Percentiles rank a stretch among this genome's conserved stretches.
These are phyloP conservation scores for Globisporangium recalcitrans DNA, from an alignment of 352 stramenopile genomes.

Conservation along the genomic window DNA sequence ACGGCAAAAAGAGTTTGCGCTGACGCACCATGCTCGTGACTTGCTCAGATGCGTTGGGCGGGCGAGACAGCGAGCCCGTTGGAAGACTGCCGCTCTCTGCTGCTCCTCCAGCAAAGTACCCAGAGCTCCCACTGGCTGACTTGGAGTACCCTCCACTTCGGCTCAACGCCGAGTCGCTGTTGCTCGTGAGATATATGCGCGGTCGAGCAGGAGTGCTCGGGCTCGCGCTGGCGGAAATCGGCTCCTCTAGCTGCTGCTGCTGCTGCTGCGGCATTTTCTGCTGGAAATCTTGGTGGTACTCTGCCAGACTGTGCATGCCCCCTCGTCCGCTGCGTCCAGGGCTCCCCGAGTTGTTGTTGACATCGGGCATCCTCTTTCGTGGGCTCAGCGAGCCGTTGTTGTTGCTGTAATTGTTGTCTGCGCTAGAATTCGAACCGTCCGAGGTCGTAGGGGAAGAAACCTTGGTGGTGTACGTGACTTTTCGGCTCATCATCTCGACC, in stretches of 20 bases:
- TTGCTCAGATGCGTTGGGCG: constrained; percentile 36
- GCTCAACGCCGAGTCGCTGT: constrained; percentile 16
- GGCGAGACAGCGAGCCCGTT: constrained; percentile 23
- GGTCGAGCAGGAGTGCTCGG: not conserved
- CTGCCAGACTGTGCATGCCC: constrained; percentile 22
- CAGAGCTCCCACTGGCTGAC: constrained; percentile 3
- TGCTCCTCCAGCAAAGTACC: constrained; percentile 24
- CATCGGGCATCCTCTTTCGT: constrained; percentile 17
- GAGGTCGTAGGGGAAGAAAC: constrained; percentile 65
- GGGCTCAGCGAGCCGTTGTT: constrained; percentile 32
- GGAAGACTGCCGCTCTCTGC: constrained; percentile 25
- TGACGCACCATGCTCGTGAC: constrained; percentile 51
- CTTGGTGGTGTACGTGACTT: constrained; percentile 62
- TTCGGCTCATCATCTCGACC: constrained; percentile 76
- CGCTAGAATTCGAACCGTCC: constrained; percentile 71
- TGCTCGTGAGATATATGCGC: constrained; percentile 10
- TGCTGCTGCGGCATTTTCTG: constrained; percentile 15
- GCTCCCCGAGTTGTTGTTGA: constrained; percentile 48
- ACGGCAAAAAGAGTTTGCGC: no score
- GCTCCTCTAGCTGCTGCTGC: constrained; percentile 5
- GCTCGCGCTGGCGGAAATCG: not conserved
- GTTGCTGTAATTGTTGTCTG: constrained; percentile 60
- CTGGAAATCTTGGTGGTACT: constrained; percentile 42
- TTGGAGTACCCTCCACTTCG: constrained; percentile 13
- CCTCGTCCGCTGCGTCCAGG: constrained; percentile 25